A percentile compares a stretch with the other conserved stretches of the same genome.
These are phyloP conservation scores for Orychophragmus violaceus DNA, from an alignment of 345 rosid genomes.

Conservation along the genomic window DNA sequence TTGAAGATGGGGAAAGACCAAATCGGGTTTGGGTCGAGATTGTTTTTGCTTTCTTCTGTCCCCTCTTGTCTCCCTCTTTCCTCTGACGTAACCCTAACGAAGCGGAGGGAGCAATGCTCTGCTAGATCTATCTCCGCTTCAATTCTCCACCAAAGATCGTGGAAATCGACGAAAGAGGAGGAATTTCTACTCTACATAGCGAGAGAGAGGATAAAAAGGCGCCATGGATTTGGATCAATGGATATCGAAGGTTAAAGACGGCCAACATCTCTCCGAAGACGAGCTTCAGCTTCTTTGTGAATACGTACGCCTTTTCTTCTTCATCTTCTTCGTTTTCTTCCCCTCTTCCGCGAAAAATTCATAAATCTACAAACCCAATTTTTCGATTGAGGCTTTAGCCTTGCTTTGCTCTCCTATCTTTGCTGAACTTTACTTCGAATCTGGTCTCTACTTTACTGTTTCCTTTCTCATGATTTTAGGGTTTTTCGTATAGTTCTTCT, in stretches of 20 bases:
- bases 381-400: not conserved
- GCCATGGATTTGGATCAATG: slow-evolving; percentile 98
- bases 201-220: not conserved
- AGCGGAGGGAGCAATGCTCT: slow-evolving; percentile 30
- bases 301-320: slow-evolving; percentile 48
- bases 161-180: not conserved
- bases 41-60: slow-evolving; percentile 10
- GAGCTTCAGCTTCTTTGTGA: slow-evolving; percentile 99
- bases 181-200: not conserved
- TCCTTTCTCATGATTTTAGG: not conserved
- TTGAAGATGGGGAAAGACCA: slow-evolving; percentile 22
- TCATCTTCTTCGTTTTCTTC: not conserved
- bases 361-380: not conserved
- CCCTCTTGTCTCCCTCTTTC: not conserved
- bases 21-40: slow-evolving; percentile 29
- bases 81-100: slow-evolving; percentile 29
- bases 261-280: slow-evolving; percentile 86
- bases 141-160: not conserved
- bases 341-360: not conserved
- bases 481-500: slow-evolving; percentile 2
- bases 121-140: slow-evolving; percentile 29
- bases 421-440: slow-evolving; percentile 11
- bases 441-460: not conserved
- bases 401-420: not conserved
- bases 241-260: slow-evolving; percentile 94